Percentiles rank a stretch among this genome's conserved stretches.
Evolutionary conservation across 2,329 filamentous ascomycete species (phyloP).

Genomic region (Onygenales sp.): DNA sequence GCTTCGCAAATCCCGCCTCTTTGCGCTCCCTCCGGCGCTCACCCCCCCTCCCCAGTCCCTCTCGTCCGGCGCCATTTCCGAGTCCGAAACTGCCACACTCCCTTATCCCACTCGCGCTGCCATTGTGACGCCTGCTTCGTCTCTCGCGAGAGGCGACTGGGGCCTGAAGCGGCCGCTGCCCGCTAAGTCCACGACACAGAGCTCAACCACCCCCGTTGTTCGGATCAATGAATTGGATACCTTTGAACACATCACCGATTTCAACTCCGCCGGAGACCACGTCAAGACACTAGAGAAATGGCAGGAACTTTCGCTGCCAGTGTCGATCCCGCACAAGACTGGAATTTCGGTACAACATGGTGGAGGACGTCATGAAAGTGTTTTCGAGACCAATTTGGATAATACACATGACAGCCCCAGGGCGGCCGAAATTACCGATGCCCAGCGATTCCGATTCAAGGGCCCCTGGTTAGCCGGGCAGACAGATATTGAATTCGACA

Average conservation of each 20-base stretch:
- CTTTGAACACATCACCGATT: slow-evolving; percentile 82
- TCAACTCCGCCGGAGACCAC: slow-evolving; percentile 72
- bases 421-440: slow-evolving; percentile 17
- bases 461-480: slow-evolving; percentile 51
- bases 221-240: slow-evolving; percentile 73
- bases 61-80: slow-evolving; percentile 38
- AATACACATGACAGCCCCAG: slow-evolving; percentile 11
- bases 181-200: slow-evolving; percentile 60
- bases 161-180: slow-evolving; percentile 82
- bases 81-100: slow-evolving; percentile 62
- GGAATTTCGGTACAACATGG: slow-evolving; percentile 6
- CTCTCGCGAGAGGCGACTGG: slow-evolving; percentile 76
- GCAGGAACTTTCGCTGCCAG: slow-evolving; percentile 66
- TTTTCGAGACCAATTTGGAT: slow-evolving; percentile 18
- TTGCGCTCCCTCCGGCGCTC: slow-evolving; percentile 72
- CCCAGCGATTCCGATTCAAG: slow-evolving; percentile 46
- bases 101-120: slow-evolving; percentile 74
- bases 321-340: slow-evolving; percentile 42
- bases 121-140: slow-evolving; percentile 65
- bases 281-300: slow-evolving; percentile 74
- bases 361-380: slow-evolving; percentile 15
- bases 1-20: slow-evolving; percentile 78
- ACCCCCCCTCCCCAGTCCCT: slow-evolving; percentile 48
- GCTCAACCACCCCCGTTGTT: slow-evolving; percentile 61
- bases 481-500: slow-evolving; percentile 45